A percentile compares a stretch with the other conserved stretches of the same genome.
These are phyloP conservation scores for Malassezia vespertilionis DNA, from an alignment of 1,284 basidiomycete species.

Conservation along the genomic window DNA sequence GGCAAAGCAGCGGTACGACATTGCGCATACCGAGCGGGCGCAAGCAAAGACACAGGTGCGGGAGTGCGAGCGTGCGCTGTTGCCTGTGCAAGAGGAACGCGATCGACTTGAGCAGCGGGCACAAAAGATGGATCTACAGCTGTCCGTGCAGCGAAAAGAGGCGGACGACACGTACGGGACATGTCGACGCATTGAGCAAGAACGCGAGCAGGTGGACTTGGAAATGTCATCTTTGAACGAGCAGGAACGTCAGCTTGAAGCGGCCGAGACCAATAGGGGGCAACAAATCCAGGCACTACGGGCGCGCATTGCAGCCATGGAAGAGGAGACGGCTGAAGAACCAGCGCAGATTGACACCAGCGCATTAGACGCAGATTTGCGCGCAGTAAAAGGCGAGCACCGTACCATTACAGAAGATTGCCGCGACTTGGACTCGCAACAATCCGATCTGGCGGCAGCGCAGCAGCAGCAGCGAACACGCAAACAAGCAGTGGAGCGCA, in stretches of 20 bases:
- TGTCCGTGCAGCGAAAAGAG: conserved; percentile 4
- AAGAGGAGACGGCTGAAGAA: conserved; percentile 16
- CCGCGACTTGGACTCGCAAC: conserved; percentile 18
- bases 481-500: conserved; percentile 14
- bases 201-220: conserved; percentile 19
- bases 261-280: conserved; percentile 23
- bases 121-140: conserved; percentile 15
- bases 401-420: conserved; percentile 17
- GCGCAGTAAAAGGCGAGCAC: conserved; percentile 13
- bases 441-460: conserved; percentile 8
- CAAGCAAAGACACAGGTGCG: conserved; percentile 10
- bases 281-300: conserved; percentile 19
- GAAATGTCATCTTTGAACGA: conserved; percentile 19
- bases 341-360: conserved; percentile 19
- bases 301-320: conserved; percentile 20
- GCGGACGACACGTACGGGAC: conserved; percentile 17
- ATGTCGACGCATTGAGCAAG: conserved; percentile 9
- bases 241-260: conserved; percentile 21
- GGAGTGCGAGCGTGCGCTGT: neutral
- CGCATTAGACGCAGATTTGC: conserved; percentile 13
- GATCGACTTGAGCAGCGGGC: conserved; percentile 17
- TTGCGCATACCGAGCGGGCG: conserved; percentile 10
- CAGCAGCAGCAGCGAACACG: conserved; percentile 18
- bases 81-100: conserved; percentile 7
- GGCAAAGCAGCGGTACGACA: conserved; percentile 20